These are phyloP conservation scores for Penicillium dipodomyicola DNA, from an alignment of 495 filamentous ascomycete genomes.

Conservation along the genomic window DNA sequence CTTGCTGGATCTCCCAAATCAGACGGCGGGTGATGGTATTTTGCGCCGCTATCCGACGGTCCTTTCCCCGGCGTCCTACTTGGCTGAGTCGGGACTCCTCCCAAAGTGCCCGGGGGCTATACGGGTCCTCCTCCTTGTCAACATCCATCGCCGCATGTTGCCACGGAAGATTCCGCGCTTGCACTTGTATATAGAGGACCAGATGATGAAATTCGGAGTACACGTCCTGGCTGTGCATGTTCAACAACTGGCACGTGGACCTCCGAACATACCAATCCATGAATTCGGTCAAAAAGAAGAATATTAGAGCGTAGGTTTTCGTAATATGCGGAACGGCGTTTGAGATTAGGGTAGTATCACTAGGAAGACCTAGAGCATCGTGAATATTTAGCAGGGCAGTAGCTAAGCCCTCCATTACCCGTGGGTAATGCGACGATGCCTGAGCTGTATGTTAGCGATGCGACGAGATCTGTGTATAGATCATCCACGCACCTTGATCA, in stretches of 20 bases:
- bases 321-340: constrained; percentile 34
- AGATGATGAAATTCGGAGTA: constrained; percentile 44
- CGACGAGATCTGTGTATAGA: neutral
- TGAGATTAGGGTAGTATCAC: constrained; percentile 18
- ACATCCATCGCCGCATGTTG: constrained; percentile 28
- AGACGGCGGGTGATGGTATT: constrained; percentile 41
- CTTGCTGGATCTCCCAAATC: constrained; percentile 45
- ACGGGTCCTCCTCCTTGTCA: constrained; percentile 28
- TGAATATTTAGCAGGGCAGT: constrained; percentile 44
- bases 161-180: constrained; percentile 24
- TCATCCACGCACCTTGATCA: constrained; percentile 41
- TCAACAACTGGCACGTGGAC: constrained; percentile 42
- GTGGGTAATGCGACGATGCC: constrained; percentile 48
- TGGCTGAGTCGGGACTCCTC: constrained; percentile 41
- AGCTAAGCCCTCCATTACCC: constrained; percentile 44
- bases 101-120: constrained; percentile 30
- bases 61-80: constrained; percentile 37
- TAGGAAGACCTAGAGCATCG: constrained; percentile 32
- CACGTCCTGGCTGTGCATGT: constrained; percentile 46
- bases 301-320: constrained; percentile 44
- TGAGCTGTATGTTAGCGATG: constrained; percentile 16
- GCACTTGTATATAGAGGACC: constrained; percentile 37
- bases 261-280: constrained; percentile 49
- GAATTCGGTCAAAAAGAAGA: constrained; percentile 48
- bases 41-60: constrained; percentile 38